phyloP scores from a whole-genome alignment of 2,329 filamentous ascomycete genomes.

The Orbilia javanica region DNA sequence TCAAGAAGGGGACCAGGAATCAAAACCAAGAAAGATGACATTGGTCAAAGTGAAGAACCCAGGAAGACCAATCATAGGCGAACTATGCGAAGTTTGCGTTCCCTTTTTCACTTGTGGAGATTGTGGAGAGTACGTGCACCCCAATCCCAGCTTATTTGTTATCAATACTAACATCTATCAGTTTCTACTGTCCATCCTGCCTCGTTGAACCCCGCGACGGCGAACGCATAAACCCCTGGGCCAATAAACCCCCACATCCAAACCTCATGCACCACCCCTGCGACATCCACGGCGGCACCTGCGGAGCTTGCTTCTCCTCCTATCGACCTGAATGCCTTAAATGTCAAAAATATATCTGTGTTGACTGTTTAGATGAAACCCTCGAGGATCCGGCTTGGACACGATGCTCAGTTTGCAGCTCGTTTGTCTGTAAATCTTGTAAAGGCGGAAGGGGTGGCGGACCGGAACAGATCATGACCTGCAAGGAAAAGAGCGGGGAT shows the following conservation, averaged over 20 bases:
- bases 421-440: conserved; percentile 22
- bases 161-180: not conserved
- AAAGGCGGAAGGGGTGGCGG: too few species aligned
- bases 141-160: not conserved
- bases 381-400: not conserved
- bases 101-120: conserved; percentile 48
- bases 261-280: conserved; percentile 23
- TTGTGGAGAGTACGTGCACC: conserved; percentile 39
- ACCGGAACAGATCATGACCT: not conserved
- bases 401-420: conserved; percentile 4
- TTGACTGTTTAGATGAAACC: conserved; percentile 41
- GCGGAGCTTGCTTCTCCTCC: conserved; percentile 32
- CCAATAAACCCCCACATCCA: not conserved
- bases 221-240: conserved; percentile 36
- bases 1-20: not conserved
- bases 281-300: conserved; percentile 43
- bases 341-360: conserved; percentile 33
- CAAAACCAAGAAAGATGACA: not conserved
- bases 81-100: conserved; percentile 46
- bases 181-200: conserved; percentile 48
- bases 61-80: conserved; percentile 25
- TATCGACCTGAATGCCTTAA: conserved; percentile 4
- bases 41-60: not conserved
- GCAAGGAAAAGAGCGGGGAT: not conserved
- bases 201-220: not conserved